A percentile compares a stretch with the other conserved stretches of the same genome.
phyloP scores from a whole-genome alignment of 306 rosid species.

The Macrotyloma uniflorum region DNA sequence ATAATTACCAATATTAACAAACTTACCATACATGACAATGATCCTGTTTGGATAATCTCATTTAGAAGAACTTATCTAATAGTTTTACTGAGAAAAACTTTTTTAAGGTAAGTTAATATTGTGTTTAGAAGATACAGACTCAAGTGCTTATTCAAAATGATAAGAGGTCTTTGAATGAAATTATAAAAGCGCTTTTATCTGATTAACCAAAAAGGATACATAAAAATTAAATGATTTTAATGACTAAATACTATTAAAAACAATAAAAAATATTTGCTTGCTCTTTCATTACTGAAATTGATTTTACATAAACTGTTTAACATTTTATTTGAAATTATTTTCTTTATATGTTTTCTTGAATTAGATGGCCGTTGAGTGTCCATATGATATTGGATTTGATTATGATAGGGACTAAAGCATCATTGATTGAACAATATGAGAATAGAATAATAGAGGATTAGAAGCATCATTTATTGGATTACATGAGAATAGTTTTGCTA shows the following conservation, averaged over 20 bases:
- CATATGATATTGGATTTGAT: conserved; percentile 1
- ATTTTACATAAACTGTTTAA: too few species aligned
- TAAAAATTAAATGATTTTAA: neutral
- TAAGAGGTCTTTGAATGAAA: neutral
- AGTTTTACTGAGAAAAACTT: neutral
- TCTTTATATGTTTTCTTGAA: neutral
- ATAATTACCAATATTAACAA: neutral
- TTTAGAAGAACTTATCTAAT: neutral
- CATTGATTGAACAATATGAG: conserved; percentile 6
- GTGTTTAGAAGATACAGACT: neutral
- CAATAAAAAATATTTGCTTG: neutral
- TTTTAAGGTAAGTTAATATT: neutral
- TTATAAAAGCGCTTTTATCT: neutral
- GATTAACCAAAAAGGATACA: neutral
- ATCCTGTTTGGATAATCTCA: neutral
- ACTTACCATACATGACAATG: neutral
- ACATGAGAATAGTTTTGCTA: conserved; percentile 74
- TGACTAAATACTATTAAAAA: neutral
- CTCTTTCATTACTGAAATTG: neutral
- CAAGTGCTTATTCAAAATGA: neutral
- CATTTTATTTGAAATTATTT: too few species aligned
- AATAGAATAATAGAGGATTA: conserved; percentile 37
- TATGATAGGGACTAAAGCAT: neutral
- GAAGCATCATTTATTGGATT: conserved; percentile 52
- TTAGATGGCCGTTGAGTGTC: conserved; percentile 33